A percentile compares a stretch with the other conserved stretches of the same genome.
phyloP scores from a whole-genome alignment of 495 filamentous ascomycete genomes.

The Penicillium paradoxum region DNA sequence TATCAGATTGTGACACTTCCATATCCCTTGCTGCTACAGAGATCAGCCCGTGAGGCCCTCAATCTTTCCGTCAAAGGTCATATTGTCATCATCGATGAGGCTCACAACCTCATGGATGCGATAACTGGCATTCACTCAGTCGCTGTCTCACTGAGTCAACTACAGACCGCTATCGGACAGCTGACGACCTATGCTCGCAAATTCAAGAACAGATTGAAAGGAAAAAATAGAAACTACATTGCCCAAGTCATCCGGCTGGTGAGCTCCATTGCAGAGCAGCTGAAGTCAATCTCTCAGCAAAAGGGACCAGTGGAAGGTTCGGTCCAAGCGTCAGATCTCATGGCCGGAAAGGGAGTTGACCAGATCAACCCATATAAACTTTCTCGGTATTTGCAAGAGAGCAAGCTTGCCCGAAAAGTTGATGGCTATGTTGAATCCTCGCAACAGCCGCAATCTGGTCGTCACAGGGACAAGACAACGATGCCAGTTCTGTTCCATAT shows the following conservation, averaged over 20 bases:
- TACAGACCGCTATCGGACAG: conserved; percentile 66
- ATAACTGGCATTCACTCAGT: conserved; percentile 84
- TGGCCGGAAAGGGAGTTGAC: conserved; percentile 83
- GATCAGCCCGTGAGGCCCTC: conserved; percentile 82
- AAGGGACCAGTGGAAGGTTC: conserved; percentile 55
- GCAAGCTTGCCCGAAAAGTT: conserved; percentile 90
- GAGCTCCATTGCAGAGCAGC: conserved; percentile 64
- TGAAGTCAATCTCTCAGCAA: conserved; percentile 43
- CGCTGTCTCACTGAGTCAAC: conserved; percentile 64
- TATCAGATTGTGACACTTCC: conserved; percentile 83
- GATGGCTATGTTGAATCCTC: conserved; percentile 72
- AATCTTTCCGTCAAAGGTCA: conserved; percentile 81
- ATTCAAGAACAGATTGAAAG: conserved; percentile 82
- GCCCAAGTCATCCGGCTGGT: conserved; percentile 79
- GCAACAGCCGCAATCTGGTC: conserved; percentile 39
- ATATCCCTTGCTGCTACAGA: conserved; percentile 86
- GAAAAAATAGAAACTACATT: conserved; percentile 88
- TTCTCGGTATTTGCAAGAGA: conserved; percentile 79
- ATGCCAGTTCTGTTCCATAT: conserved; percentile 78
- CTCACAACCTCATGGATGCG: conserved; percentile 95
- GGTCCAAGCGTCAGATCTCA: conserved; percentile 61
- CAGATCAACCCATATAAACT: conserved; percentile 93
- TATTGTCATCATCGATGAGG: conserved; percentile 91
- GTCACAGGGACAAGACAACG: conserved; percentile 32
- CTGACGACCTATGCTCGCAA: conserved; percentile 78